Percentiles rank a stretch among this genome's conserved stretches.
Conservation (phyloP, 495 filamentous ascomycete species). For the Articulospora tetracladia region DNA sequence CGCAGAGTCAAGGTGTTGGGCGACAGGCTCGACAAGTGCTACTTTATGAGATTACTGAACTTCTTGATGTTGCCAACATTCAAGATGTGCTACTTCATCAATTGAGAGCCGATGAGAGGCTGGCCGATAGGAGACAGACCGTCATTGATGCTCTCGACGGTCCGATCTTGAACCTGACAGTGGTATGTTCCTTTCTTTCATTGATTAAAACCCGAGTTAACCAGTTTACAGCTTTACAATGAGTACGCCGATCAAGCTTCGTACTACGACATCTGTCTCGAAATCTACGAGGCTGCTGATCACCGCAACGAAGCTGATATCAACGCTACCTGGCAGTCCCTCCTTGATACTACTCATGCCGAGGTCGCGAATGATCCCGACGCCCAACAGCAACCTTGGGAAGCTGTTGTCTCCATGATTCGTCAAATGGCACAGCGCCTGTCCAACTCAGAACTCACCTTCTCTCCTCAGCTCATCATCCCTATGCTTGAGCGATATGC, state of each 20-base stretch:
- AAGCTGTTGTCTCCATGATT: slow-evolving; percentile 69
- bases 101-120: slow-evolving; percentile 66
- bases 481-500: slow-evolving; percentile 77
- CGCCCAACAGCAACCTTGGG: slow-evolving; percentile 59
- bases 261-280: slow-evolving; percentile 89
- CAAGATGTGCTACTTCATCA: slow-evolving; percentile 88
- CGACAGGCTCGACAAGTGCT: slow-evolving; percentile 74
- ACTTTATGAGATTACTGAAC: slow-evolving; percentile 74
- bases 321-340: slow-evolving; percentile 73
- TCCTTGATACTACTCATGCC: slow-evolving; percentile 67
- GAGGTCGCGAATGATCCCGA: slow-evolving; percentile 51
- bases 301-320: slow-evolving; percentile 83
- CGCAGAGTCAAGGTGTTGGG: slow-evolving; percentile 64
- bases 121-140: slow-evolving; percentile 52
- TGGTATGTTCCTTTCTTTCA: slow-evolving; percentile 47
- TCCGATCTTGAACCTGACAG: slow-evolving; percentile 64
- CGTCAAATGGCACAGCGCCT: slow-evolving; percentile 74
- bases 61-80: slow-evolving; percentile 90
- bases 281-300: slow-evolving; percentile 85
- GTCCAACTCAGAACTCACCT: slow-evolving; percentile 66
- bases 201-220: slow-evolving; percentile 25
- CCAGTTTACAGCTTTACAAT: slow-evolving; percentile 71
- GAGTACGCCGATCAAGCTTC: slow-evolving; percentile 78
- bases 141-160: slow-evolving; percentile 68
- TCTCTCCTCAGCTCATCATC: slow-evolving; percentile 58